A percentile compares a stretch with the other conserved stretches of the same genome.
These are phyloP conservation scores for Phytophthora uliginosa DNA, from an alignment of 352 stramenopile genomes.

Conservation along the genomic window DNA sequence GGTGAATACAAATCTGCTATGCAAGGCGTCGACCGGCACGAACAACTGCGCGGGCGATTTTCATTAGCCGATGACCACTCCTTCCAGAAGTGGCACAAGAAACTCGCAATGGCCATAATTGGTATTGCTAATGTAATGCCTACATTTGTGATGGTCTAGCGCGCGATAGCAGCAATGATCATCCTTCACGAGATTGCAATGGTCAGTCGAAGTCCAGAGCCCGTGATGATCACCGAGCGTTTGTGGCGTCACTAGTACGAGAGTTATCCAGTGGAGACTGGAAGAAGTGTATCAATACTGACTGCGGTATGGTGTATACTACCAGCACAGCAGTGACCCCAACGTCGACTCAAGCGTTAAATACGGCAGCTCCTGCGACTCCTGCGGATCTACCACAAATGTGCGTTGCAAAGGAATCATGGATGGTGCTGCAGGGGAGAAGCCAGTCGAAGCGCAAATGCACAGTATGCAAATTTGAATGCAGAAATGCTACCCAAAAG, in stretches of 20 bases:
- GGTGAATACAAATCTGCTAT: constrained; percentile 46
- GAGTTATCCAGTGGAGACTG: neutral
- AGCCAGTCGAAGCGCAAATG: neutral
- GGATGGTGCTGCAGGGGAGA: neutral
- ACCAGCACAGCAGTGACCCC: neutral
- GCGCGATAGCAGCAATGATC: neutral
- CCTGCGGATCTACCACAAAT: neutral
- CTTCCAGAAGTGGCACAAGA: constrained; percentile 7
- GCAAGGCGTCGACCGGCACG: constrained; percentile 27
- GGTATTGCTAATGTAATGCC: neutral
- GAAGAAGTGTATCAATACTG: too few relatives aligned
- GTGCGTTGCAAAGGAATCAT: neutral
- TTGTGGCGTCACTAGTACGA: neutral
- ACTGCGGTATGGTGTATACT: neutral
- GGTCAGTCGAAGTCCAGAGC: neutral
- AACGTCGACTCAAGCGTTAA: neutral
- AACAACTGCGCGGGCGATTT: neutral
- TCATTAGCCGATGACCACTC: constrained; percentile 1
- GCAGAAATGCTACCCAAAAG: neutral
- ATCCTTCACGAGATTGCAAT: neutral
- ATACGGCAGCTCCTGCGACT: neutral
- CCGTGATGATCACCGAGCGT: neutral
- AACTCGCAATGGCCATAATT: constrained; percentile 1
- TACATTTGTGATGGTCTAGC: neutral
- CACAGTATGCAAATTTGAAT: neutral